Evolutionary conservation across 306 rosid species (phyloP).

Genomic region (Cicer chorassanicum): DNA sequence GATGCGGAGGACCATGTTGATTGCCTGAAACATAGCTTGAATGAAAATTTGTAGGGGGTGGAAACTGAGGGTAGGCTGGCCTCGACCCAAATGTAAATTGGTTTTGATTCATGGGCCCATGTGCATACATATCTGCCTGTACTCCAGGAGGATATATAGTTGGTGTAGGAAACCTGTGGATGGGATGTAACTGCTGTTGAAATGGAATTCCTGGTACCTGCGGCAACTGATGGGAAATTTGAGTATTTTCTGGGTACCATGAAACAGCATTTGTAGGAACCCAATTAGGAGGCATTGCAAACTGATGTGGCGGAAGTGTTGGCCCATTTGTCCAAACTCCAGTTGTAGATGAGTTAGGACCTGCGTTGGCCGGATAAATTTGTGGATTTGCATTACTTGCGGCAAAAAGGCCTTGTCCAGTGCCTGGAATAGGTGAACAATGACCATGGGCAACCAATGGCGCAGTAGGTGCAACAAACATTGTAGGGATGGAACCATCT

Average conservation of each 20-base stretch:
- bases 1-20: constrained; percentile 43
- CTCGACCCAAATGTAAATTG: constrained; percentile 27
- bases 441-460: constrained; percentile 36
- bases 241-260: constrained; percentile 50
- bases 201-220: constrained; percentile 41
- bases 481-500: constrained; percentile 33
- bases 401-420: constrained; percentile 46
- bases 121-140: constrained; percentile 47
- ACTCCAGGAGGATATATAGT: constrained; percentile 33
- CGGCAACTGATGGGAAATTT: constrained; percentile 53
- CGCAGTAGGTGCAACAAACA: constrained; percentile 32
- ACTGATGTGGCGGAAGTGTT: constrained; percentile 51
- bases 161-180: constrained; percentile 38
- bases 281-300: constrained; percentile 49
- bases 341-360: constrained; percentile 40
- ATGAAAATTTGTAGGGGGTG: constrained; percentile 36
- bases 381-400: constrained; percentile 45
- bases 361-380: constrained; percentile 44
- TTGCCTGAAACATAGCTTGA: constrained; percentile 42
- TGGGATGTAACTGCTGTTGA: constrained; percentile 50
- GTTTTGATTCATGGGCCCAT: constrained; percentile 54
- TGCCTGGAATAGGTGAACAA: constrained; percentile 42
- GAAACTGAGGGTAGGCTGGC: constrained; percentile 45
- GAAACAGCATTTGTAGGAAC: constrained; percentile 51
- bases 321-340: constrained; percentile 60